Evolutionary conservation across 2,329 filamentous ascomycete species (phyloP).

Genomic region (Trichoderma sp.): DNA sequence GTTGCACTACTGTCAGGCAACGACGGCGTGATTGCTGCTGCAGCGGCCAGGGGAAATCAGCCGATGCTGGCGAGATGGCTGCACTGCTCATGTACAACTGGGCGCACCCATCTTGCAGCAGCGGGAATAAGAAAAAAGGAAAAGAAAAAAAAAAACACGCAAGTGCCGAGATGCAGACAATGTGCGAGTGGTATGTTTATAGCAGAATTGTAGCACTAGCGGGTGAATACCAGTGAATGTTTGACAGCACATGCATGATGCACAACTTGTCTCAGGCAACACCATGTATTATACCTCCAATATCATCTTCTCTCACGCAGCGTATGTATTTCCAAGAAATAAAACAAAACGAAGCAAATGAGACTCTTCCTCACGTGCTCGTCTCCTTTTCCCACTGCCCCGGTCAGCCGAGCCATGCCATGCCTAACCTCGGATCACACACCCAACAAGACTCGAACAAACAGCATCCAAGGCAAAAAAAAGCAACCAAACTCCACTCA

Average conservation of each 20-base stretch:
- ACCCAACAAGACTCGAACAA: too few relatives aligned
- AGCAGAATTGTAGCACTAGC: neutral
- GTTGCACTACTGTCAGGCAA: neutral
- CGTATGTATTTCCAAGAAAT: neutral
- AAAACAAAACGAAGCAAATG: neutral
- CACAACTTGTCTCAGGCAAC: neutral
- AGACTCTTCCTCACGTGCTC: neutral
- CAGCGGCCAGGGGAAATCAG: slow-evolving; percentile 15
- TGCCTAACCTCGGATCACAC: slow-evolving; percentile 15
- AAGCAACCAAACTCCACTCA: neutral
- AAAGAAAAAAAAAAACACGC: neutral
- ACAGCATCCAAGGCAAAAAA: too few relatives aligned
- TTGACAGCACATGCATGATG: slow-evolving; percentile 7
- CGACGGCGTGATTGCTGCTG: neutral
- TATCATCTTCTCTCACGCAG: neutral
- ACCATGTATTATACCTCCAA: neutral
- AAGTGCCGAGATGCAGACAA: neutral
- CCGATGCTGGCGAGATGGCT: neutral
- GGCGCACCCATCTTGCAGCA: neutral
- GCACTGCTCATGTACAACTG: neutral
- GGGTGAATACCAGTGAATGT: neutral
- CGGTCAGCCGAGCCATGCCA: neutral
- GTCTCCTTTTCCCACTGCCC: neutral
- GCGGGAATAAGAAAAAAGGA: neutral
- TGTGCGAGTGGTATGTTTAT: neutral